phyloP scores from a whole-genome alignment of 176 grass and related monocot genomes.

The Triticum monococcum region DNA sequence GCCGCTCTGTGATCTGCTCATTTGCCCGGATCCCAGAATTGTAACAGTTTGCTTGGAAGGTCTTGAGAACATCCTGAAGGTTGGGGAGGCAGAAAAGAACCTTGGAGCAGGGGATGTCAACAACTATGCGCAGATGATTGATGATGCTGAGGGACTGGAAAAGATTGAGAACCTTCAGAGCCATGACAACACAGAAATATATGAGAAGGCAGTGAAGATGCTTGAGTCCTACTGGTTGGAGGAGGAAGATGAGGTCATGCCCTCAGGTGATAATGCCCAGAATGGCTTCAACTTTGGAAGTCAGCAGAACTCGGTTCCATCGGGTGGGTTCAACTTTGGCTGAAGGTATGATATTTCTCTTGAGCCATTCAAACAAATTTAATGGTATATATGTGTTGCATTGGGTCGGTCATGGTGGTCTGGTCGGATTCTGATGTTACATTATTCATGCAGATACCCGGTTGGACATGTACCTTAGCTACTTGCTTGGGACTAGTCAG shows the following conservation, averaged over 20 bases:
- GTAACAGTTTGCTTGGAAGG: conserved; percentile 92
- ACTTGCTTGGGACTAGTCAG: conserved; percentile 51
- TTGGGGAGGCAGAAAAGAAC: conserved; percentile 76
- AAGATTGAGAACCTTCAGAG: conserved; percentile 98
- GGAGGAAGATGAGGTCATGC: conserved; percentile 70
- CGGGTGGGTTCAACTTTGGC: conserved; percentile 82
- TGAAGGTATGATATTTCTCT: conserved; percentile 41
- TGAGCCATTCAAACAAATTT: background rate
- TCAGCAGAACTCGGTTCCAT: conserved; percentile 54
- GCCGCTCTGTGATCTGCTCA: conserved; percentile 83
- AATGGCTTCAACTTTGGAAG: conserved; percentile 71
- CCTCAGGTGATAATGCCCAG: conserved; percentile 49
- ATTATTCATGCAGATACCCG: conserved; percentile 34
- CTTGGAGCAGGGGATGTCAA: conserved; percentile 68
- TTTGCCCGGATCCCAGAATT: conserved; percentile 83
- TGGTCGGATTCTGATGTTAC: conserved; percentile 20
- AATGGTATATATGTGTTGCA: background rate
- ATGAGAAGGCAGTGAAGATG: conserved; percentile 94
- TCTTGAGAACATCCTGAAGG: conserved; percentile 87
- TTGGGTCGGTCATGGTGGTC: background rate
- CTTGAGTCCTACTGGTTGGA: conserved; percentile 86
- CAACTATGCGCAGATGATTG: conserved; percentile 71
- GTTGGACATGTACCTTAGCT: conserved; percentile 48
- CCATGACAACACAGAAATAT: conserved; percentile 92
- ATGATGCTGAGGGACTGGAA: conserved; percentile 89